These are phyloP conservation scores for Prunella vulgaris DNA, from an alignment of 257 asterid genomes.

Conservation along the genomic window DNA sequence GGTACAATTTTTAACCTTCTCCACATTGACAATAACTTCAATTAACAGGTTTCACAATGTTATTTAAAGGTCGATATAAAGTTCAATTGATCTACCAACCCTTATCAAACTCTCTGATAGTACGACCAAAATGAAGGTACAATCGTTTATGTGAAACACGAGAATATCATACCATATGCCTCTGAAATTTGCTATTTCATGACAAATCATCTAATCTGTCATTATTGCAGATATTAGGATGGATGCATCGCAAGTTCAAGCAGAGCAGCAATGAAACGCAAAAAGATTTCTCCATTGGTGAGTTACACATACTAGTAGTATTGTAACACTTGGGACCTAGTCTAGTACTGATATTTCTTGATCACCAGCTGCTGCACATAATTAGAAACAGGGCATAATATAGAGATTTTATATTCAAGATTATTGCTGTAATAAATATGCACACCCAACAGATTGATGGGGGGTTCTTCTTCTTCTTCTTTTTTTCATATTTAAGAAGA, in stretches of 20 bases:
- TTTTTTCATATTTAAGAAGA: no score
- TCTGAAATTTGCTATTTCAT: no score
- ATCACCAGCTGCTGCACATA: background rate
- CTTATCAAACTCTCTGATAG: slow-evolving; percentile 26
- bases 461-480: no score
- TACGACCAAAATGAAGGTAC: slow-evolving; percentile 61
- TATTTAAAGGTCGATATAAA: slow-evolving; percentile 7
- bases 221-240: no score
- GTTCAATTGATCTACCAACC: slow-evolving; percentile 25
- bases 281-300: slow-evolving; percentile 68
- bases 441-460: background rate
- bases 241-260: slow-evolving; percentile 75
- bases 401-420: background rate
- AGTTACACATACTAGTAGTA: slow-evolving; percentile 13
- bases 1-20: background rate
- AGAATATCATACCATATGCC: background rate
- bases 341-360: background rate
- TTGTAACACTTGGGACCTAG: background rate
- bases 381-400: background rate
- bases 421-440: background rate
- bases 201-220: no score
- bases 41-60: background rate
- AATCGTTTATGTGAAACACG: slow-evolving; percentile 8
- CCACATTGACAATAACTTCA: background rate
- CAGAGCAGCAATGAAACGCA: slow-evolving; percentile 64